These are phyloP conservation scores for Diutina catenulata DNA, from an alignment of 1,139 yeast genomes.

Conservation along the genomic window DNA sequence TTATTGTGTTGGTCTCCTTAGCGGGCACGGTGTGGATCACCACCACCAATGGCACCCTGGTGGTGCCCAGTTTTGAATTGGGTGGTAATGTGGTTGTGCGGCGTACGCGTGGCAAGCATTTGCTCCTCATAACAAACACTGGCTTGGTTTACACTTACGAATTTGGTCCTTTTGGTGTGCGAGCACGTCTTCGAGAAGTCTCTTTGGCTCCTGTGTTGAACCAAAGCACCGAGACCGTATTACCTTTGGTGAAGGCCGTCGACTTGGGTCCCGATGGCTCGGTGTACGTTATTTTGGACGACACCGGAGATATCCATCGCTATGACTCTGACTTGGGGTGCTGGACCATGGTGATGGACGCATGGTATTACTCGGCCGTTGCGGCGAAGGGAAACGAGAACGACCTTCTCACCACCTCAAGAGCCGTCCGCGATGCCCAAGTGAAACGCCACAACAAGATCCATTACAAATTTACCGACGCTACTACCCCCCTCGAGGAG, in stretches of 20 bases:
- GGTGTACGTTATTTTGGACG: conserved; percentile 32
- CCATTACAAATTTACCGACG: not conserved
- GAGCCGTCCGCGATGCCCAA: conserved; percentile 6
- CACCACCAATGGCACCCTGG: conserved; percentile 42
- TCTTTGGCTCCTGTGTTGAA: conserved; percentile 45
- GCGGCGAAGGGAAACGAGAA: too few relatives aligned
- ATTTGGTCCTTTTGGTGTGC: conserved; percentile 15
- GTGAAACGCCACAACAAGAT: not conserved
- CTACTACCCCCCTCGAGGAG: conserved; percentile 9
- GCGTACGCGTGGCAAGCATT: conserved; percentile 37
- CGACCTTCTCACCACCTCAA: too few relatives aligned
- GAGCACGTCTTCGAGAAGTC: conserved; percentile 25
- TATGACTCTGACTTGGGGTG: conserved; percentile 26
- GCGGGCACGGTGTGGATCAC: conserved; percentile 62
- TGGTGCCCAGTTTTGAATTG: conserved; percentile 43
- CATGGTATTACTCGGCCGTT: conserved; percentile 29
- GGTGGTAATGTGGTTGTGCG: conserved; percentile 44
- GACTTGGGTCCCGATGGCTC: conserved; percentile 20
- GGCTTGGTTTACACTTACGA: conserved; percentile 43
- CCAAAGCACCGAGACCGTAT: conserved; percentile 10
- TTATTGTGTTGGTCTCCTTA: conserved; percentile 57
- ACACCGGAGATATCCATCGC: conserved; percentile 23
- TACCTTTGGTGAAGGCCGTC: conserved; percentile 13
- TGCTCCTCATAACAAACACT: conserved; percentile 42
- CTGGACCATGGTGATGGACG: conserved; percentile 39